Evolutionary conservation across 192 early-diverging fungal genomes (phyloP).

Genomic region (Pilobolus umbonatus): DNA sequence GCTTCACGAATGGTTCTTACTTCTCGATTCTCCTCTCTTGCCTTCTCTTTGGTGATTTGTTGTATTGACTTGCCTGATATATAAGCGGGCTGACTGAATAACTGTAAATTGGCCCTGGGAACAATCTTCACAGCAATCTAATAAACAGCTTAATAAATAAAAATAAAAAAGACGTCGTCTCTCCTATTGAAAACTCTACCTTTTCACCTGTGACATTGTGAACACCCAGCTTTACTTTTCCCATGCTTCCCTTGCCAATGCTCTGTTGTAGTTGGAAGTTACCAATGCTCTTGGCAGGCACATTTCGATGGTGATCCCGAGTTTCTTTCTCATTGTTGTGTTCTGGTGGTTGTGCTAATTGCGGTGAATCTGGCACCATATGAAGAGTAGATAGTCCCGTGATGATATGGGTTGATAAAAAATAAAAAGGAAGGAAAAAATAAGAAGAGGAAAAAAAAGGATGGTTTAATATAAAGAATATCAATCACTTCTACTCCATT

Average conservation of each 20-base stretch:
- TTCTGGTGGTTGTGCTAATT: too few relatives aligned
- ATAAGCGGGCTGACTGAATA: constrained; percentile 5
- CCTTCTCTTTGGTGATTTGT: constrained; percentile 27
- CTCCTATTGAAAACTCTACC: constrained; percentile 35
- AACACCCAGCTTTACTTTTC: constrained; percentile 94
- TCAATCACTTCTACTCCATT: too few relatives aligned
- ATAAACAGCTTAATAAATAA: neutral
- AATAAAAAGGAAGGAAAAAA: constrained; percentile 6
- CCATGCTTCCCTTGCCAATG: constrained; percentile 92
- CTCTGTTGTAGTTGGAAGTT: constrained; percentile 56
- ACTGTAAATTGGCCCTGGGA: constrained; percentile 25
- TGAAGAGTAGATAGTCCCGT: neutral
- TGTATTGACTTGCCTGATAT: constrained; percentile 13
- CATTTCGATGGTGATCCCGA: neutral
- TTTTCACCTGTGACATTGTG: constrained; percentile 65
- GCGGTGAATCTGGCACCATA: too few relatives aligned
- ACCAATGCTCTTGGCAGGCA: constrained; percentile 24
- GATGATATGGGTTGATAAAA: neutral
- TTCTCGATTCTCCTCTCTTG: constrained; percentile 48
- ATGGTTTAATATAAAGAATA: neutral
- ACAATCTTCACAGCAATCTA: constrained; percentile 68
- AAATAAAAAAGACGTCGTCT: neutral
- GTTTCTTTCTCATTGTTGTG: neutral
- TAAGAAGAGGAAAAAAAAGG: neutral
- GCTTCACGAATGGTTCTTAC: constrained; percentile 68